Conservation (phyloP, 2,329 filamentous ascomycete species). For the Aspergillus sp. region DNA sequence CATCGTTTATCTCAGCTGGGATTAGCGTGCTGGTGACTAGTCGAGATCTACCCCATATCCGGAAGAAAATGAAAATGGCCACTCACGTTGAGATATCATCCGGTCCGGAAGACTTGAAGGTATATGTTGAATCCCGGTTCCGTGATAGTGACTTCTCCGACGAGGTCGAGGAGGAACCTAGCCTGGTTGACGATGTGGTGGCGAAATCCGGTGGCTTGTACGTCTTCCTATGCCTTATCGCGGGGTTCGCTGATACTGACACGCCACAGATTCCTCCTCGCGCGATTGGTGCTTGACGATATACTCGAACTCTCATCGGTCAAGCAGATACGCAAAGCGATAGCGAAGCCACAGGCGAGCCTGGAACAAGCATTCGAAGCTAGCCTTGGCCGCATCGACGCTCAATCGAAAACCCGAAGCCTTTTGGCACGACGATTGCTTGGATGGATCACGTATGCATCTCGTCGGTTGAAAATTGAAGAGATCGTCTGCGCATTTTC, state of each 20-base stretch:
- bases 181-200: not conserved
- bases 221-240: not conserved
- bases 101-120: not conserved
- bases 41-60: constrained; percentile 9
- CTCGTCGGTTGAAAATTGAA: not conserved
- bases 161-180: not conserved
- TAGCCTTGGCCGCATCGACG: not conserved
- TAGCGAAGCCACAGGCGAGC: not conserved
- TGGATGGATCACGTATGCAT: not conserved
- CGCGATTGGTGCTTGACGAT: constrained; percentile 3
- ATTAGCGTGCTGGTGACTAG: not conserved
- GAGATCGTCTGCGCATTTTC: constrained; percentile 3
- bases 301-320: constrained; percentile 1
- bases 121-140: not conserved
- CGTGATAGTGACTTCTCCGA: constrained; percentile 9
- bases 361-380: not conserved
- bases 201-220: constrained; percentile 6
- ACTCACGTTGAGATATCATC: not conserved
- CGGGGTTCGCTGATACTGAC: not conserved
- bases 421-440: constrained; percentile 3
- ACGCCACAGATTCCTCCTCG: constrained; percentile 1
- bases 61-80: not conserved
- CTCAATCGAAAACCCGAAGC: constrained; percentile 1
- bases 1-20: not conserved
- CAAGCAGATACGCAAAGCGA: constrained; percentile 1